Conservation (phyloP, 768 basidiomycete genomes). For the Leucocoprinus birnbaumii region DNA sequence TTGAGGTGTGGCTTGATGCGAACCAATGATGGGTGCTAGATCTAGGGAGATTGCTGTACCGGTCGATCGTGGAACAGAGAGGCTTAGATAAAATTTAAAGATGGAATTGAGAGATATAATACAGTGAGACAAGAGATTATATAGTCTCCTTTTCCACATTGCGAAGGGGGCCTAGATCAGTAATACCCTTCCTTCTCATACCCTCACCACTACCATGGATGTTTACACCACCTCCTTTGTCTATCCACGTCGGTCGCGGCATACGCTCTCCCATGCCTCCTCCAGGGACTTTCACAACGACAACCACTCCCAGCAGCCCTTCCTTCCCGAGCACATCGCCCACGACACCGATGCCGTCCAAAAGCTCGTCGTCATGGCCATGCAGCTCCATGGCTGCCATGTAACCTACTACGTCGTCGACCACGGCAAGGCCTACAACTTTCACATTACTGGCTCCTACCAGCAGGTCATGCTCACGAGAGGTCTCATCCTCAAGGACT, state of each 20-base stretch:
- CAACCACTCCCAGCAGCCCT: conserved; percentile 36
- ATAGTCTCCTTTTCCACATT: conserved; percentile 27
- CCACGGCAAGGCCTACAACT: conserved; percentile 78
- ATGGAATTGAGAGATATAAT: background rate
- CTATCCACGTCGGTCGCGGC: conserved; percentile 80
- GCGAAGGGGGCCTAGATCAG: conserved; percentile 33
- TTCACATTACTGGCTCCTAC: conserved; percentile 87
- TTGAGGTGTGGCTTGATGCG: conserved; percentile 16
- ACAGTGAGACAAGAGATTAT: conserved; percentile 27
- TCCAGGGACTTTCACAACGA: conserved; percentile 58
- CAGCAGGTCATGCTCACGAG: conserved; percentile 91
- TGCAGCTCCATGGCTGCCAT: conserved; percentile 79
- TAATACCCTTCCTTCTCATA: conserved; percentile 50
- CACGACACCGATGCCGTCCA: conserved; percentile 72
- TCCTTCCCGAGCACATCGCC: conserved; percentile 34
- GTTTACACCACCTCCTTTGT: conserved; percentile 94
- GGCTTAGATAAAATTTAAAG: conserved; percentile 10
- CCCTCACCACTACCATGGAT: conserved; percentile 60
- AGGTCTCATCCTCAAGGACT: conserved; percentile 86
- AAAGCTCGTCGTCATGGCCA: conserved; percentile 77
- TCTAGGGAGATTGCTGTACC: conserved; percentile 7
- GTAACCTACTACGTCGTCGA: conserved; percentile 76
- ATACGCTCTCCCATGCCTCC: conserved; percentile 58
- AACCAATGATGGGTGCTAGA: conserved; percentile 10
- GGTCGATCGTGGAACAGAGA: conserved; percentile 5